phyloP scores from a whole-genome alignment of 805 yeast species.

The Yarrowia divulgata region DNA sequence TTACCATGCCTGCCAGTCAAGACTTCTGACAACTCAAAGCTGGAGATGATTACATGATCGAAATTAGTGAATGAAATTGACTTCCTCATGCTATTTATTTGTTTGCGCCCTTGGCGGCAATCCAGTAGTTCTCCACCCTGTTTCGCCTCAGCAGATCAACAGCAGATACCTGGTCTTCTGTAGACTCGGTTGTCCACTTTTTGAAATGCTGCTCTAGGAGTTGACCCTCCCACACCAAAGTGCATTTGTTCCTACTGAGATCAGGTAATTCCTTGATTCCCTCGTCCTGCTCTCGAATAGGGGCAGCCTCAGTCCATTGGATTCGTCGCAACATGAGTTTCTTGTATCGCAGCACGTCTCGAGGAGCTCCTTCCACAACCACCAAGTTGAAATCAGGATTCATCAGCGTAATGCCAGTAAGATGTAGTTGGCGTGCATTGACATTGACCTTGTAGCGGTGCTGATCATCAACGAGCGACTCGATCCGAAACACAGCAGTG shows the following conservation, averaged over 20 bases:
- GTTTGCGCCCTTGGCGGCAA: slow-evolving; percentile 26
- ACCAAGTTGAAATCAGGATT: slow-evolving; percentile 59
- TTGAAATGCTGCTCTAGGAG: slow-evolving; percentile 61
- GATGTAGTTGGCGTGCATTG: slow-evolving; percentile 75
- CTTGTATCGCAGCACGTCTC: slow-evolving; percentile 66
- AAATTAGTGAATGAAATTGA: too few relatives aligned
- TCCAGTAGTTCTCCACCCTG: slow-evolving; percentile 67
- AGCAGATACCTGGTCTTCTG: slow-evolving; percentile 61
- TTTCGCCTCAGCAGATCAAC: slow-evolving; percentile 58
- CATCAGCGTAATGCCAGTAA: slow-evolving; percentile 63
- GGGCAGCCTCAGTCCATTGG: slow-evolving; percentile 67
- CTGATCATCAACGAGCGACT: slow-evolving; percentile 64
- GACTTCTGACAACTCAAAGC: too few relatives aligned
- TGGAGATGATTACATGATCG: too few relatives aligned
- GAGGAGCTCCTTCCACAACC: slow-evolving; percentile 76
- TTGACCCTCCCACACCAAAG: slow-evolving; percentile 75
- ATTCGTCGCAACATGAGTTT: slow-evolving; percentile 68
- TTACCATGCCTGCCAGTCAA: too few relatives aligned
- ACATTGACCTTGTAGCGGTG: slow-evolving; percentile 77
- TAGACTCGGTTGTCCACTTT: slow-evolving; percentile 71
- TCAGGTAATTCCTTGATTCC: slow-evolving; percentile 33
- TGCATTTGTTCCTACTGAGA: slow-evolving; percentile 55
- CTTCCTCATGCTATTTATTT: background rate
- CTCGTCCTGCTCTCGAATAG: slow-evolving; percentile 46
- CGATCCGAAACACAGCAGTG: slow-evolving; percentile 66